Percentiles rank a stretch among this genome's conserved stretches.
phyloP scores from a whole-genome alignment of 108 stramenopile genomes.

The Aurantiochytrium sp. region DNA sequence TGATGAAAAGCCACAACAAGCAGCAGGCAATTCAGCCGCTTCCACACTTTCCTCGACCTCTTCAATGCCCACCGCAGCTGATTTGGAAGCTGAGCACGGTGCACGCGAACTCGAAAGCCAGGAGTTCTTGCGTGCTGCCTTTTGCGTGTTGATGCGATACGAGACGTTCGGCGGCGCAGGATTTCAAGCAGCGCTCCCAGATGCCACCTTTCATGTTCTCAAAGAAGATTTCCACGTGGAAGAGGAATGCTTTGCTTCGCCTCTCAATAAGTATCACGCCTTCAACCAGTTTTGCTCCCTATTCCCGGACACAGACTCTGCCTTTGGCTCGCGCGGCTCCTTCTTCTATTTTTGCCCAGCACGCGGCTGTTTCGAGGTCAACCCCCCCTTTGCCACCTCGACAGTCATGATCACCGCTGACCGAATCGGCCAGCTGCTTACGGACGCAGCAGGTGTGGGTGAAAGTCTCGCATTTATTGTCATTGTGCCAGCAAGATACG shows the following conservation, averaged over 20 bases:
- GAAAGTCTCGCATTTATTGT: neutral
- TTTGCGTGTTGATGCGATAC: neutral
- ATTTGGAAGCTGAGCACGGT: too few relatives aligned
- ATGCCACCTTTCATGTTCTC: conserved; percentile 45
- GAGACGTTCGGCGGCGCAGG: conserved; percentile 24
- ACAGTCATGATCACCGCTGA: neutral
- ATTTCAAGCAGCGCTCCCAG: conserved; percentile 56
- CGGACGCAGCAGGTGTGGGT: neutral
- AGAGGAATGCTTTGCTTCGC: conserved; percentile 64
- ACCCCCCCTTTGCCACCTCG: neutral
- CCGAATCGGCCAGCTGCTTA: neutral
- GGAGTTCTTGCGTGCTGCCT: neutral
- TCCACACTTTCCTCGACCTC: too few relatives aligned
- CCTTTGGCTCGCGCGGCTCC: conserved; percentile 2
- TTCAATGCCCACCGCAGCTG: too few relatives aligned
- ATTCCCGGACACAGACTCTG: neutral
- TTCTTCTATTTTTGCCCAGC: neutral
- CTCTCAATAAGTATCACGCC: conserved; percentile 50
- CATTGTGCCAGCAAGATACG: neutral
- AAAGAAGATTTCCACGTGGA: neutral
- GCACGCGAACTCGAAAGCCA: neutral
- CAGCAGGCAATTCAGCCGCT: too few relatives aligned
- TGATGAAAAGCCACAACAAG: too few relatives aligned
- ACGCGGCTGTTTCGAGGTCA: neutral
- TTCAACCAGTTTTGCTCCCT: conserved; percentile 50